Conservation (phyloP, 2,329 filamentous ascomycete genomes). For the Cladosporium sp. region DNA sequence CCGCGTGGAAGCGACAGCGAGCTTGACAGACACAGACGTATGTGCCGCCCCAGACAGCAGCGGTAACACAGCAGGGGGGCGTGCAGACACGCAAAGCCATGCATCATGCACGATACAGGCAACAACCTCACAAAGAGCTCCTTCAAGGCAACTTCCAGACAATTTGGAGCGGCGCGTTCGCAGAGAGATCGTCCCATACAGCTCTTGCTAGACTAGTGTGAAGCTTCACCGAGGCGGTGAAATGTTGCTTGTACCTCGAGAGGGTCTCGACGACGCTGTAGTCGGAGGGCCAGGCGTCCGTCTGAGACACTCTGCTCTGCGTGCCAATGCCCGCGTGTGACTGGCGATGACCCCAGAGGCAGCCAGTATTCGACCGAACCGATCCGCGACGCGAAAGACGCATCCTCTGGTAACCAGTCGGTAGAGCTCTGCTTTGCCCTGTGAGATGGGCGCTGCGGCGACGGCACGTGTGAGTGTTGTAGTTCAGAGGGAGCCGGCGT, state of each 20-base stretch:
- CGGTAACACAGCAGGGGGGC: not conserved
- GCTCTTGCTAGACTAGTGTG: slow-evolving; percentile 4
- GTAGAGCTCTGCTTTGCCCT: not conserved
- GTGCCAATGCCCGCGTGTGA: not conserved
- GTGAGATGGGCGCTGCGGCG: not conserved
- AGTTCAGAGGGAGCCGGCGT: not conserved
- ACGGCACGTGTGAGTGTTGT: not conserved
- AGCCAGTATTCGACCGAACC: not conserved
- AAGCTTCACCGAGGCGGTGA: slow-evolving; percentile 8
- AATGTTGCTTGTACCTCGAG: not conserved
- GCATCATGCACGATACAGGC: slow-evolving; percentile 3
- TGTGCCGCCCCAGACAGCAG: not conserved
- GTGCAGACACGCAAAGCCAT: not conserved
- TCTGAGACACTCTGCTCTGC: not conserved
- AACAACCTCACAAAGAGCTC: not conserved
- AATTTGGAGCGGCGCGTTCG: not conserved
- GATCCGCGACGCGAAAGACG: not conserved
- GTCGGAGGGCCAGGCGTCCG: not conserved
- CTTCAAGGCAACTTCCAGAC: not conserved
- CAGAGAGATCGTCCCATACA: not conserved
- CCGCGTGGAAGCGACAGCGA: not conserved
- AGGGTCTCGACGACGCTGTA: not conserved
- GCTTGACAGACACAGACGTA: not conserved
- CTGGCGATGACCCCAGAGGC: not conserved
- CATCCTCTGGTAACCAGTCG: not conserved